Percentiles rank a stretch among this genome's conserved stretches.
Evolutionary conservation across 2,329 filamentous ascomycete species (phyloP).

Genomic region (Parastagonospora avenae): DNA sequence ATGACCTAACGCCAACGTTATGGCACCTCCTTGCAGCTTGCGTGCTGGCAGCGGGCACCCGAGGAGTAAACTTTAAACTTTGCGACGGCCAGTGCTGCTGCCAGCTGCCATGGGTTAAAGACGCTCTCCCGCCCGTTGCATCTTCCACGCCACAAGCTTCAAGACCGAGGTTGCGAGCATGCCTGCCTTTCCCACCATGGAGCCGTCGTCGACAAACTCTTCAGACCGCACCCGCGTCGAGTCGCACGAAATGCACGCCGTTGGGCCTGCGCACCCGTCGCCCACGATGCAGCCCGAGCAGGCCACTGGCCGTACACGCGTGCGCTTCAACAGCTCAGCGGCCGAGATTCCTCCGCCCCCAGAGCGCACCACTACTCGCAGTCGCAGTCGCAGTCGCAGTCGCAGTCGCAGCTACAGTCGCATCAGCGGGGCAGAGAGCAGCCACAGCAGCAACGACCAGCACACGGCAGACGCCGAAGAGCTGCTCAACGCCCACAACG

Average conservation of each 20-base stretch:
- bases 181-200: constrained; percentile 12
- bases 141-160: neutral
- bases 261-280: constrained; percentile 7
- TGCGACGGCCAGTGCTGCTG: neutral
- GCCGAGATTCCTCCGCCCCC: constrained; percentile 22
- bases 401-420: constrained; percentile 14
- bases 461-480: constrained; percentile 28
- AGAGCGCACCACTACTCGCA: no score
- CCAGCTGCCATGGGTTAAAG: neutral
- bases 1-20: constrained; percentile 1
- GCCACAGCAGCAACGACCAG: constrained; percentile 11
- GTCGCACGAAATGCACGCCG: constrained; percentile 11
- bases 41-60: neutral
- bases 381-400: constrained; percentile 14
- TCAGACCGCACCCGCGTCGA: constrained; percentile 15
- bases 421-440: constrained; percentile 17
- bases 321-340: constrained; percentile 37
- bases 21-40: neutral
- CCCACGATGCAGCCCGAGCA: constrained; percentile 17
- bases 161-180: no score
- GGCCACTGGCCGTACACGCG: constrained; percentile 18
- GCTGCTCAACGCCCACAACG: constrained; percentile 25
- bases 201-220: constrained; percentile 18
- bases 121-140: no score
- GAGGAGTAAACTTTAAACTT: neutral